These are phyloP conservation scores for Paraconiothyrium sp. DNA, from an alignment of 2,329 filamentous ascomycete species.

Conservation along the genomic window DNA sequence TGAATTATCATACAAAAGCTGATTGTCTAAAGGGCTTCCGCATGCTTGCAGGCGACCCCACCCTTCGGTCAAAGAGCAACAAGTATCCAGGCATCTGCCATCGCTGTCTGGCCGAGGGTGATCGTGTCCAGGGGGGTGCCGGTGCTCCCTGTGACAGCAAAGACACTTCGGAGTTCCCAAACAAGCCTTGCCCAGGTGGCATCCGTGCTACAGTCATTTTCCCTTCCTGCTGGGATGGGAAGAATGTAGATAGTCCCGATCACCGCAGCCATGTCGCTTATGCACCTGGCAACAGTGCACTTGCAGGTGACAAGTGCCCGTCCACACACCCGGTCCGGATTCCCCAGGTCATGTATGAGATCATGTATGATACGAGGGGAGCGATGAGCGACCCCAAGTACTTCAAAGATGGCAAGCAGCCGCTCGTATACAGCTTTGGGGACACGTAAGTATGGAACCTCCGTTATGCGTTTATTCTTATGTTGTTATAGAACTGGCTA, in stretches of 20 bases:
- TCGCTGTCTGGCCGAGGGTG: slow-evolving; percentile 30
- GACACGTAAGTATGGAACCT: slow-evolving; percentile 50
- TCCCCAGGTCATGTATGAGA: slow-evolving; percentile 59
- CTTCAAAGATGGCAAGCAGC: slow-evolving; percentile 37
- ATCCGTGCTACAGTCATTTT: slow-evolving; percentile 76
- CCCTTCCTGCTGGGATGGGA: slow-evolving; percentile 77
- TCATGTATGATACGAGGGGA: slow-evolving; percentile 53
- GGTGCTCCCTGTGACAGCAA: slow-evolving; percentile 36
- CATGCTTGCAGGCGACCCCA: slow-evolving; percentile 23
- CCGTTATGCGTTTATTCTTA: slow-evolving; percentile 9
- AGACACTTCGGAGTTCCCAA: slow-evolving; percentile 52
- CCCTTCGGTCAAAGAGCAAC: slow-evolving; percentile 12
- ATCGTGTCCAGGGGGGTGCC: slow-evolving; percentile 29
- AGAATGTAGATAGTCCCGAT: slow-evolving; percentile 60
- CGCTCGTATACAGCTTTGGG: slow-evolving; percentile 41
- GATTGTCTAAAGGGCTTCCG: slow-evolving; percentile 18
- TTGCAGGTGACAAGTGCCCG: slow-evolving; percentile 57
- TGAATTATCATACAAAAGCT: neutral
- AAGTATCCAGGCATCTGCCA: slow-evolving; percentile 27
- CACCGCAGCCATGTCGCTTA: slow-evolving; percentile 73
- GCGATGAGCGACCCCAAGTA: slow-evolving; percentile 35
- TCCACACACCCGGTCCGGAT: slow-evolving; percentile 55
- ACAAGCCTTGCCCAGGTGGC: slow-evolving; percentile 81
- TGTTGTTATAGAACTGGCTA: slow-evolving; percentile 25
- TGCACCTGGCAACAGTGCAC: slow-evolving; percentile 57